Evolutionary conservation across 2,329 filamentous ascomycete genomes (phyloP).

Genomic region (Colletotrichum endophyticum): DNA sequence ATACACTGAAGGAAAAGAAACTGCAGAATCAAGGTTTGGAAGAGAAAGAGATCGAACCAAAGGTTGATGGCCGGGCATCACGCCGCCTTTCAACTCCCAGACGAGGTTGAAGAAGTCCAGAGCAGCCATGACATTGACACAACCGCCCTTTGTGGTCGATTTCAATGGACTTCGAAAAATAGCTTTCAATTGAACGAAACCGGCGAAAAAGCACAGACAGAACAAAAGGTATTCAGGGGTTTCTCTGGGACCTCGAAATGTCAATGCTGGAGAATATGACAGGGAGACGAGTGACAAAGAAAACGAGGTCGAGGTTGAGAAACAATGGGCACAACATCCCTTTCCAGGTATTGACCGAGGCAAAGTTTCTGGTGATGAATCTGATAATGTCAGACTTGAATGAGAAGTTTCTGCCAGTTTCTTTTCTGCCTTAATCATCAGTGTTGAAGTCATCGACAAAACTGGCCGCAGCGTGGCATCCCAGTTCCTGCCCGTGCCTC

Average conservation of each 20-base stretch:
- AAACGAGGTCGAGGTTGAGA: neutral
- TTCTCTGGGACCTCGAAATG: neutral
- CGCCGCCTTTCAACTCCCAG: neutral
- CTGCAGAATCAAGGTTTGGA: rapidly evolving
- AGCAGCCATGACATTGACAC: neutral
- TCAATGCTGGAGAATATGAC: neutral
- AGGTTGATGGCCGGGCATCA: neutral
- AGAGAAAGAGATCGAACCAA: neutral
- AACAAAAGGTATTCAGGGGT: neutral
- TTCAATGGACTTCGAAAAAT: neutral
- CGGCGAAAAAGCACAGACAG: neutral
- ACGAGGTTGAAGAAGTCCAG: neutral
- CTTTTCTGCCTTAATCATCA: neutral
- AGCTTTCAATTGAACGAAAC: neutral
- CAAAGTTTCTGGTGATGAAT: neutral
- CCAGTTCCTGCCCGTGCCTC: neutral
- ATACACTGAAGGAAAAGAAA: neutral
- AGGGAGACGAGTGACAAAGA: neutral
- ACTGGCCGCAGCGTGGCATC: rapidly evolving
- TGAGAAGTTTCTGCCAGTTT: neutral
- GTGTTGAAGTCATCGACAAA: neutral
- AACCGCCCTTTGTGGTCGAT: neutral
- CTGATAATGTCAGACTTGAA: neutral
- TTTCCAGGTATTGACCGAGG: neutral
- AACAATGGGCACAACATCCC: neutral